phyloP scores from a whole-genome alignment of 2,329 filamentous ascomycete species.

The Aspergillus neoniger region DNA sequence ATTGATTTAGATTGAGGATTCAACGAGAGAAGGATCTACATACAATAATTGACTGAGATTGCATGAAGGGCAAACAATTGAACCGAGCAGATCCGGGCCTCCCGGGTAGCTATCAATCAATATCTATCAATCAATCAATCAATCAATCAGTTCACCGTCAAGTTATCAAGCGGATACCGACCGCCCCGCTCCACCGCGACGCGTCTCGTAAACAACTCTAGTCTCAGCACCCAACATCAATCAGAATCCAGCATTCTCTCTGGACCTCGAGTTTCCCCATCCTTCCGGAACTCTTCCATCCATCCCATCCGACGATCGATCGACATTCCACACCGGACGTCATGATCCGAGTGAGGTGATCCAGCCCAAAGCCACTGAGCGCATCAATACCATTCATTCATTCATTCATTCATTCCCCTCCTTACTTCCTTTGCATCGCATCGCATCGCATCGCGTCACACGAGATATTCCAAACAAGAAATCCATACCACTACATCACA shows the following conservation, averaged over 20 bases:
- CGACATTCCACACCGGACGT: constrained; percentile 20
- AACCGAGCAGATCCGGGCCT: not conserved
- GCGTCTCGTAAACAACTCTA: constrained; percentile 1
- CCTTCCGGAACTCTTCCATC: not conserved
- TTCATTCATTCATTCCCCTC: no score
- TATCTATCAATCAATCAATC: no score
- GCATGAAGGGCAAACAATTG: no score
- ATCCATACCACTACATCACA: not conserved
- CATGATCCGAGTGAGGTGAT: constrained; percentile 21
- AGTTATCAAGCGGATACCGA: constrained; percentile 1
- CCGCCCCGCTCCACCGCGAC: constrained; percentile 7
- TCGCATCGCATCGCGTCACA: not conserved
- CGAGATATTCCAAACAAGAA: not conserved
- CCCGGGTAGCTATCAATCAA: no score
- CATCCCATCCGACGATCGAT: constrained; percentile 8
- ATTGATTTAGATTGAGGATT: no score
- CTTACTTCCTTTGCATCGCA: not conserved
- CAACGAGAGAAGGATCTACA: no score
- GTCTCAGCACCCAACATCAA: not conserved
- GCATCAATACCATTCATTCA: not conserved
- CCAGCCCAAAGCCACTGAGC: not conserved
- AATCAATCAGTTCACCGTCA: no score
- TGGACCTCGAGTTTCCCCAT: not conserved
- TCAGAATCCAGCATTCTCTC: not conserved
- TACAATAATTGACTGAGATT: no score